phyloP scores from a whole-genome alignment of 805 yeast genomes.

The Priceomyces fermenticarens region DNA sequence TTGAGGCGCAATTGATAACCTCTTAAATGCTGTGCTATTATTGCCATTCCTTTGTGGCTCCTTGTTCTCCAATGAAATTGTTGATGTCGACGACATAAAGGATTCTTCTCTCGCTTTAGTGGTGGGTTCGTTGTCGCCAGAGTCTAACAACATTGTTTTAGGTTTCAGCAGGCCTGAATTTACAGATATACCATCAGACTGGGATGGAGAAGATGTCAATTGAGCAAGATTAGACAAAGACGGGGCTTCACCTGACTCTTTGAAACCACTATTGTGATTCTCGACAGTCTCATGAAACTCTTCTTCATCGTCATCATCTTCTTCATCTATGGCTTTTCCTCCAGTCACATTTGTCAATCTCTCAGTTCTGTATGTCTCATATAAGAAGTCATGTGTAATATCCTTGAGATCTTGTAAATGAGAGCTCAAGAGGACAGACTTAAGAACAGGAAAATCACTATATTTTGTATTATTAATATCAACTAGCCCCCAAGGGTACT shows the following conservation, averaged over 20 bases:
- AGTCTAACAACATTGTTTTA: conserved; percentile 37
- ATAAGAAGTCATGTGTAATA: conserved; percentile 69
- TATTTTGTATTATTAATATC: conserved; percentile 51
- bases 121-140: conserved; percentile 14
- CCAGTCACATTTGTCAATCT: conserved; percentile 61
- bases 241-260: conserved; percentile 33
- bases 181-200: conserved; percentile 17
- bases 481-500: conserved; percentile 74
- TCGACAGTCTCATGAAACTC: conserved; percentile 27
- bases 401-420: conserved; percentile 81
- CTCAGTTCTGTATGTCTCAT: conserved; percentile 79
- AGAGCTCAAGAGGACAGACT: conserved; percentile 75
- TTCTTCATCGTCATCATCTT: conserved; percentile 19
- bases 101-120: conserved; percentile 24
- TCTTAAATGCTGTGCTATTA: conserved; percentile 33
- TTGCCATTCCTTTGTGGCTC: conserved; percentile 18
- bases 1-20: conserved; percentile 44
- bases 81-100: conserved; percentile 28
- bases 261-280: conserved; percentile 9
- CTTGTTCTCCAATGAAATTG: conserved; percentile 22
- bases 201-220: conserved; percentile 24
- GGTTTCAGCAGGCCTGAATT: conserved; percentile 20
- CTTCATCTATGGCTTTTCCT: conserved; percentile 16
- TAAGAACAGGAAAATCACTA: conserved; percentile 56
- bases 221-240: conserved; percentile 65